phyloP scores from a whole-genome alignment of 2,329 filamentous ascomycete genomes.

The Epichloe aotearoae region DNA sequence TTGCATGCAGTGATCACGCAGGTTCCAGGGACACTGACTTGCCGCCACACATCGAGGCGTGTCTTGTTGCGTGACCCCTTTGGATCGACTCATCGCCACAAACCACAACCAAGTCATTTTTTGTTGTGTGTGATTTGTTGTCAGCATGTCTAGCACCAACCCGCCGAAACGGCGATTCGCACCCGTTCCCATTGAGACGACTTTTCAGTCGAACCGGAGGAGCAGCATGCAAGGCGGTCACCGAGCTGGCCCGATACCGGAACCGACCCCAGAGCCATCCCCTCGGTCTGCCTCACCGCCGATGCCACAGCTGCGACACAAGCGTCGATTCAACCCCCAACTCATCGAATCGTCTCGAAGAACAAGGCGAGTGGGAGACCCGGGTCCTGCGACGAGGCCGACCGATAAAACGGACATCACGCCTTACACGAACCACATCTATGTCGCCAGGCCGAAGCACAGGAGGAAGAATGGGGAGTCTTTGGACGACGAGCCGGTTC shows the following conservation, averaged over 20 bases:
- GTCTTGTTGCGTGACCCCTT: background rate
- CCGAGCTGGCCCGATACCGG: slow-evolving; percentile 37
- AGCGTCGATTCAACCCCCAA: slow-evolving; percentile 57
- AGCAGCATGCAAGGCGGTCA: background rate
- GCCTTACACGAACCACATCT: slow-evolving; percentile 49
- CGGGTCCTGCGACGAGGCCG: slow-evolving; percentile 46
- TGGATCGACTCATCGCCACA: background rate
- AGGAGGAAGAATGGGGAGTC: slow-evolving; percentile 20
- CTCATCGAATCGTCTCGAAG: slow-evolving; percentile 69
- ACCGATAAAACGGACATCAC: slow-evolving; percentile 62
- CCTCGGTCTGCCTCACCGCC: slow-evolving; percentile 34
- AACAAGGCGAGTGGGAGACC: slow-evolving; percentile 52
- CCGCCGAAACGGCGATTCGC: slow-evolving; percentile 45
- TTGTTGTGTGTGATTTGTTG: too few relatives aligned
- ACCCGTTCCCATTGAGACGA: slow-evolving; percentile 61
- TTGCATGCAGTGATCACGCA: slow-evolving; percentile 1
- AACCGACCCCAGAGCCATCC: slow-evolving; percentile 41
- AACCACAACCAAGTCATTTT: background rate
- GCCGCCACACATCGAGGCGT: slow-evolving; percentile 1
- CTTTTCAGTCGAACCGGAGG: slow-evolving; percentile 43
- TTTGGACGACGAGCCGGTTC: slow-evolving; percentile 16
- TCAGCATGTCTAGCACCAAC: slow-evolving; percentile 25
- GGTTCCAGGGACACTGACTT: background rate
- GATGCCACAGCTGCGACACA: slow-evolving; percentile 26
- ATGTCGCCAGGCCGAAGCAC: slow-evolving; percentile 28